Conservation (phyloP, 169 alveolate species). For the Eimeria falciformis region DNA sequence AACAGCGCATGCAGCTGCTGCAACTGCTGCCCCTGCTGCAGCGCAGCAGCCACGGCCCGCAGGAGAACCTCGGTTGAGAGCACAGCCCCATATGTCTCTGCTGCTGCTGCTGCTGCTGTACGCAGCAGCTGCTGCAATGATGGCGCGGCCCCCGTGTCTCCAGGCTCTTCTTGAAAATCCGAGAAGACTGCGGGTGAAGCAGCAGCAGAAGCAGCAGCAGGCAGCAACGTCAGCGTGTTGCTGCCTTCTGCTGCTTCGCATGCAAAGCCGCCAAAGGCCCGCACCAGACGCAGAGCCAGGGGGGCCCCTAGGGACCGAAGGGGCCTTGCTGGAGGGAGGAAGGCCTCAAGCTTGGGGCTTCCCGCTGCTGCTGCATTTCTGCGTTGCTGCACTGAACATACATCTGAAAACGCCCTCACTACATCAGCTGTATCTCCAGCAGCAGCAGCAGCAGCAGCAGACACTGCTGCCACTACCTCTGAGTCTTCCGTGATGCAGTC, state of each 20-base stretch:
- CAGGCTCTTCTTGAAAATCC: background rate
- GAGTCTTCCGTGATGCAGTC: background rate
- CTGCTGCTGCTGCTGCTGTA: conserved; percentile 64
- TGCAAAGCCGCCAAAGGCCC: conserved; percentile 14
- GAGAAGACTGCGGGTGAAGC: background rate
- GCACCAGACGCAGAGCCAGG: background rate
- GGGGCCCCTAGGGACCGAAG: background rate
- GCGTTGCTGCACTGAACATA: background rate
- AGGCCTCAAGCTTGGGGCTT: background rate
- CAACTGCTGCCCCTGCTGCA: conserved; percentile 58
- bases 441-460: conserved; percentile 61
- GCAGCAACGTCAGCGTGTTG: conserved; percentile 30
- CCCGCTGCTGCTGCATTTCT: background rate
- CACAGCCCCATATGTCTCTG: conserved; percentile 33
- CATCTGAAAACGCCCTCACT: background rate
- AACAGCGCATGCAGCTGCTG: background rate
- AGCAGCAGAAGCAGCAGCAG: conserved; percentile 12
- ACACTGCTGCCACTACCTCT: conserved; percentile 6
- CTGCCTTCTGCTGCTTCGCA: conserved; percentile 69
- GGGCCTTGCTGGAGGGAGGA: background rate
- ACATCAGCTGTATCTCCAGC: conserved; percentile 21
- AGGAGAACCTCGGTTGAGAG: conserved; percentile 36
- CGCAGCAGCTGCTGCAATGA: conserved; percentile 24
- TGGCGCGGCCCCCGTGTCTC: background rate
- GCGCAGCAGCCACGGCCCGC: conserved; percentile 47